phyloP scores from a whole-genome alignment of 2,329 filamentous ascomycete genomes.

The Corynespora cassiicola region DNA sequence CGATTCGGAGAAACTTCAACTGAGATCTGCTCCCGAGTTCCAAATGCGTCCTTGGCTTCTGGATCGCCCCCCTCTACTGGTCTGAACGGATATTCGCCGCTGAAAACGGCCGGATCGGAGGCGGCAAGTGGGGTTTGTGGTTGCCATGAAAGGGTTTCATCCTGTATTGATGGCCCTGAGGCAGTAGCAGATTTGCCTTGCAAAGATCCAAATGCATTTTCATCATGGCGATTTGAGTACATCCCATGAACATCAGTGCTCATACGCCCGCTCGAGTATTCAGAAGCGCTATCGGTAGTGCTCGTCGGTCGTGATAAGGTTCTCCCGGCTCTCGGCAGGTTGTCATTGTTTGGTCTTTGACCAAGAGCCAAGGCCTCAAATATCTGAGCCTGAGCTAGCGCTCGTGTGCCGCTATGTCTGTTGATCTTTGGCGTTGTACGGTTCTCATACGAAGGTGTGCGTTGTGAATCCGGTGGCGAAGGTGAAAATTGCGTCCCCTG shows the following conservation, averaged over 20 bases:
- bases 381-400: constrained; percentile 36
- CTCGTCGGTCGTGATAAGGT: constrained; percentile 18
- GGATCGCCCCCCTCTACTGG: too few species aligned
- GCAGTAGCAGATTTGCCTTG: too few species aligned
- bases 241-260: constrained; percentile 8
- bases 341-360: constrained; percentile 15
- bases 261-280: constrained; percentile 14
- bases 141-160: background rate
- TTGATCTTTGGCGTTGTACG: constrained; percentile 29
- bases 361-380: constrained; percentile 34
- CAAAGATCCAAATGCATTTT: too few species aligned
- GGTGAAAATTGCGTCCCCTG: constrained; percentile 1
- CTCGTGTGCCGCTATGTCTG: constrained; percentile 30
- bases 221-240: constrained; percentile 6
- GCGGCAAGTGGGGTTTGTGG: background rate
- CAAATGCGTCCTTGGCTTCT: too few species aligned
- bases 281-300: constrained; percentile 15
- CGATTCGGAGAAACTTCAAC: too few species aligned
- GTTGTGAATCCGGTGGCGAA: background rate
- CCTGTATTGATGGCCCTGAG: background rate
- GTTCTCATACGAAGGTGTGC: constrained; percentile 14
- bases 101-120: constrained; percentile 17
- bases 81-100: too few species aligned
- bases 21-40: too few species aligned
- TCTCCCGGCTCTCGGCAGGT: background rate